Percentiles rank a stretch among this genome's conserved stretches.
phyloP scores from a whole-genome alignment of 2,329 filamentous ascomycete species.

The Orbilia brochopaga region DNA sequence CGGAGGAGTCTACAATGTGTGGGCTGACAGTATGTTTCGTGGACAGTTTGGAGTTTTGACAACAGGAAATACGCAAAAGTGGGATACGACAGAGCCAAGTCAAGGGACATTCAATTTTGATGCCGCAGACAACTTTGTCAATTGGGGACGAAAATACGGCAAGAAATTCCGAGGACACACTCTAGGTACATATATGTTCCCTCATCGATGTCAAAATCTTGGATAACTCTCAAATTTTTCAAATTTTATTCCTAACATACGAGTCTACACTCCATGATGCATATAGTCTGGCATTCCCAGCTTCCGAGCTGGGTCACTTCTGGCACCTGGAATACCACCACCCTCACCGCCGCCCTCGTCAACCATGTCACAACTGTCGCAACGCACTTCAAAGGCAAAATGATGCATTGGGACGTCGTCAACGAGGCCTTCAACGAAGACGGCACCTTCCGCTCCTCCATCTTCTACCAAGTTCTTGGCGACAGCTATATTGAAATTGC shows the following conservation, averaged over 20 bases:
- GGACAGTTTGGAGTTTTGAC: slow-evolving; percentile 69
- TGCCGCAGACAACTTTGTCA: slow-evolving; percentile 64
- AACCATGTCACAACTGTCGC: slow-evolving; percentile 68
- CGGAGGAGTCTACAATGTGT: too few relatives aligned
- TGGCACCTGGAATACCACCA: slow-evolving; percentile 55
- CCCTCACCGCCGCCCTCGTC: slow-evolving; percentile 65
- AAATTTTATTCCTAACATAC: slow-evolving; percentile 9
- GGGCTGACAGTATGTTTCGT: too few relatives aligned
- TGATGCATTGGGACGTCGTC: slow-evolving; percentile 70
- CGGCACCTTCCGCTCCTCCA: slow-evolving; percentile 62
- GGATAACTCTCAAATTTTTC: too few relatives aligned
- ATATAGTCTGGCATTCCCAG: slow-evolving; percentile 61
- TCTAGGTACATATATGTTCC: slow-evolving; percentile 14
- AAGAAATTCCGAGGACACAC: slow-evolving; percentile 70
- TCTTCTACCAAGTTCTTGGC: slow-evolving; percentile 66
- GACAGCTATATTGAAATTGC: slow-evolving; percentile 66
- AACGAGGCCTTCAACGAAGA: slow-evolving; percentile 68
- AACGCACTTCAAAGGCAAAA: slow-evolving; percentile 66
- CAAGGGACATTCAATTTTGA: slow-evolving; percentile 67
- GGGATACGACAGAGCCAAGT: slow-evolving; percentile 65
- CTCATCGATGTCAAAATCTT: background rate
- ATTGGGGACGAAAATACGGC: slow-evolving; percentile 62
- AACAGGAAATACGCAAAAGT: slow-evolving; percentile 73
- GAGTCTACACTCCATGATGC: too few relatives aligned
- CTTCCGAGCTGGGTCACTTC: slow-evolving; percentile 54